Base-by-base conservation (phyloP, 768 basidiomycete species). In the Amanita subjunquillea region DNA sequence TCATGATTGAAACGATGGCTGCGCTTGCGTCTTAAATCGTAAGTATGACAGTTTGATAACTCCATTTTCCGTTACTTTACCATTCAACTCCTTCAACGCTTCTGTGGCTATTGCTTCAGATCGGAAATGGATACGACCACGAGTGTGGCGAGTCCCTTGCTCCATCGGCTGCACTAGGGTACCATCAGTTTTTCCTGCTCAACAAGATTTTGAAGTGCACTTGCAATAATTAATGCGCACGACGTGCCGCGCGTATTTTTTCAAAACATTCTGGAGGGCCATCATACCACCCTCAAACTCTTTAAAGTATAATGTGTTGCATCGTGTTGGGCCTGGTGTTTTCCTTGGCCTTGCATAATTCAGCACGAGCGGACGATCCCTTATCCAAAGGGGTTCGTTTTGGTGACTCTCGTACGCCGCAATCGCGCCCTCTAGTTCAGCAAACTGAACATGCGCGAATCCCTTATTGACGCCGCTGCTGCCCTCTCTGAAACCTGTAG, bases 141-240 rank as follows among this genome's bases (percentile, higher is more conserved):
- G 4, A 4, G 12, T 13, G 4, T 12, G 12, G 13, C 1, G 34
- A 34, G 4, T 13, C 13, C 1, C 4, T 13, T 4, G 34, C 34
- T 34, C 34, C 4, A 13, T 34, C 13, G 12, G 4, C 34, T n/a
- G 63, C 64, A 10, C 41, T 42, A 4, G 4, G 20, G 22, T 20
- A 4, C 20, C 2, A 9, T 42, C 20, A 42, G 41, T 22, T 23
- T 23, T 13, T 12, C 22, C 41, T 23, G 4, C 22, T 42, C 4
- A 1, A 42, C 10, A 4, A 10, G 4, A 42, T 13, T 12, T 12
- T 12, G 34, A 34, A 34, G 34, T 10, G 23, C 41, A 42, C 41
- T 20, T 22, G 23, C 41, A 2, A 12, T 12, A 42, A 42, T 12
- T 4, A 23, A 42, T 23, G 4, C 23, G 4, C 20, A 22, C 4